Conservation (phyloP, 2,329 filamentous ascomycete genomes). For the Colletotrichum plurivorum region DNA sequence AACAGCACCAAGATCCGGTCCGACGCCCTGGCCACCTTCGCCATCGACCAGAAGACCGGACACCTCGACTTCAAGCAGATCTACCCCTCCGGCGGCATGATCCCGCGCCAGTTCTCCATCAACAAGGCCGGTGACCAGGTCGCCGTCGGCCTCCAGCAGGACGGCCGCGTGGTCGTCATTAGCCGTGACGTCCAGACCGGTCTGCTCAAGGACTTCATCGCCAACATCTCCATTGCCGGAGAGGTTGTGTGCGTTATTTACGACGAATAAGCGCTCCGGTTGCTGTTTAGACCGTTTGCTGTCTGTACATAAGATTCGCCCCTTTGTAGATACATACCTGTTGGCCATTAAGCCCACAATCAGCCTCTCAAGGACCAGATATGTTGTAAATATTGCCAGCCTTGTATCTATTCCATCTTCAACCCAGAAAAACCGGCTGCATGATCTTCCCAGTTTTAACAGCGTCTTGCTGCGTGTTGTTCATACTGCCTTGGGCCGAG, state of each 20-base stretch:
- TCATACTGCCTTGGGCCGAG: no score
- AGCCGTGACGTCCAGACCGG: constrained; percentile 72
- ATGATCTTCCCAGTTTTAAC: no score
- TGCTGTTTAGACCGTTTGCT: no score
- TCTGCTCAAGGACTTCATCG: constrained; percentile 63
- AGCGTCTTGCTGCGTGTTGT: no score
- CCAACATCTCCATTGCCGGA: constrained; percentile 57
- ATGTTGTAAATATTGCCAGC: no score
- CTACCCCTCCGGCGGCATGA: constrained; percentile 72
- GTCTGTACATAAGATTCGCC: no score
- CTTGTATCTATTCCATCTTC: no score
- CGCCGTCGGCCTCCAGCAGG: constrained; percentile 76
- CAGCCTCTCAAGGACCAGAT: no score
- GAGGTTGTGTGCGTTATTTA: constrained; percentile 63
- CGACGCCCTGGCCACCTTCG: constrained; percentile 75
- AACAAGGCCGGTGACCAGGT: constrained; percentile 75
- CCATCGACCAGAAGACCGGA: constrained; percentile 67
- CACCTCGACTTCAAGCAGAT: constrained; percentile 68
- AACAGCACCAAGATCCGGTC: constrained; percentile 60
- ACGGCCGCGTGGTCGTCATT: constrained; percentile 73
- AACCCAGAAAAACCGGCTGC: no score
- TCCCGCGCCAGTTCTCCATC: constrained; percentile 77
- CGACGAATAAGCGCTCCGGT: constrained; percentile 51
- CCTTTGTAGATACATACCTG: no score
- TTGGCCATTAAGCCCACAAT: no score